Percentiles rank a stretch among this genome's conserved stretches.
phyloP scores from a whole-genome alignment of 2,329 filamentous ascomycete genomes.

The Trichoderma sp. region DNA sequence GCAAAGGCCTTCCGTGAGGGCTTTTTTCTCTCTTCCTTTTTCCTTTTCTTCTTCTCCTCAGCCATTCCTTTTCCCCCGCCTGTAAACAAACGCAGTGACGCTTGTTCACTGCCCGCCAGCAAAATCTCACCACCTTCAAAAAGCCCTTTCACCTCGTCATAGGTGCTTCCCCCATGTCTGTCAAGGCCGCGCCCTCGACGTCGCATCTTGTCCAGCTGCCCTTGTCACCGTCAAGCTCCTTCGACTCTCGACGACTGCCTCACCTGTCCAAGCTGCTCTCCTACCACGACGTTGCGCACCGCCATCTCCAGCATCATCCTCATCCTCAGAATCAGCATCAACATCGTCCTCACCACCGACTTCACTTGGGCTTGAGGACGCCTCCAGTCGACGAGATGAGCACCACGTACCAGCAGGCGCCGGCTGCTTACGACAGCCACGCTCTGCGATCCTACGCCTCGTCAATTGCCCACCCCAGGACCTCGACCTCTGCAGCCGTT shows the following conservation, averaged over 20 bases:
- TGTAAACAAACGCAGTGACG: neutral
- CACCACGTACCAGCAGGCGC: slow-evolving; percentile 48
- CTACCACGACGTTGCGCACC: slow-evolving; percentile 21
- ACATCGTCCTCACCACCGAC: neutral
- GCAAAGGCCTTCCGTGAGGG: neutral
- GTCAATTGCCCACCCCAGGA: slow-evolving; percentile 33
- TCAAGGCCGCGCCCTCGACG: slow-evolving; percentile 26
- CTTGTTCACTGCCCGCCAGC: slow-evolving; percentile 19
- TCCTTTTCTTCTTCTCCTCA: neutral
- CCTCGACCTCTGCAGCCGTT: slow-evolving; percentile 24
- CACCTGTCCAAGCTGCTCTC: slow-evolving; percentile 27
- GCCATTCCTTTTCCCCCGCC: neutral
- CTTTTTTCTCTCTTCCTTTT: neutral
- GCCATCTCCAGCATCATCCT: neutral
- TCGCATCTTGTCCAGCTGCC: slow-evolving; percentile 24
- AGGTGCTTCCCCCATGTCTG: slow-evolving; percentile 29
- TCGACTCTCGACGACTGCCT: slow-evolving; percentile 23
- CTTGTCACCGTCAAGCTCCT: slow-evolving; percentile 25
- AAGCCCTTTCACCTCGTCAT: slow-evolving; percentile 4
- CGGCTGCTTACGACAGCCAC: slow-evolving; percentile 48
- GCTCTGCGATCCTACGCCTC: slow-evolving; percentile 41
- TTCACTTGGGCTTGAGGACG: slow-evolving; percentile 44
- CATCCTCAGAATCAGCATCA: neutral
- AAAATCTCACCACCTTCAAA: neutral
- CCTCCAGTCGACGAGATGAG: slow-evolving; percentile 54